Evolutionary conservation across 176 grass and related monocot species (phyloP).

Genomic region (Themeda triandra): DNA sequence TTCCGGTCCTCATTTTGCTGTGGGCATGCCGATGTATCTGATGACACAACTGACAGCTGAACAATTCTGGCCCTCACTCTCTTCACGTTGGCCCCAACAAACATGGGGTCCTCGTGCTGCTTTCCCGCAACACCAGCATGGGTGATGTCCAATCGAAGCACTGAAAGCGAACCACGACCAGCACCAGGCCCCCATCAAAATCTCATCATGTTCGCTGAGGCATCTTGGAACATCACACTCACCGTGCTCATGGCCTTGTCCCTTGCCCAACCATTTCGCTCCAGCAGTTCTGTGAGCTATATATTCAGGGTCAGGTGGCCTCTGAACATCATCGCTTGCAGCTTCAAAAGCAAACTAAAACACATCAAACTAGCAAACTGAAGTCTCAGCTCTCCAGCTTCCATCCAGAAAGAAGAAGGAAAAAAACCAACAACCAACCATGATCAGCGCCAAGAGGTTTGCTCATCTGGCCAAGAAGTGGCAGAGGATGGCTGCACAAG

Average conservation of each 20-base stretch:
- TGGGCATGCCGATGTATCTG: background rate
- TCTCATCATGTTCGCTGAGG: background rate
- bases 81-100: too few species aligned
- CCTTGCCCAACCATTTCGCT: background rate
- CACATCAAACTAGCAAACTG: background rate
- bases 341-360: background rate
- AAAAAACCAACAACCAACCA: background rate
- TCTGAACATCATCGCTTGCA: background rate
- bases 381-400: background rate
- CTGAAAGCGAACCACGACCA: background rate
- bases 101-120: background rate
- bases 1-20: background rate
- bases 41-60: background rate
- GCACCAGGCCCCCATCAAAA: background rate
- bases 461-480: slow-evolving; percentile 32
- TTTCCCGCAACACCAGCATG: too few species aligned
- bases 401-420: background rate
- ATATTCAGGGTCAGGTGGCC: background rate
- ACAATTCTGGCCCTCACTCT: too few species aligned
- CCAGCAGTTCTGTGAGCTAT: background rate
- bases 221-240: background rate
- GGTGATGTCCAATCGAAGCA: background rate
- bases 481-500: background rate
- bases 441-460: slow-evolving; percentile 11
- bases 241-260: background rate